Conservation (phyloP, 1,284 basidiomycete genomes). For the Trichosporon sp. region DNA sequence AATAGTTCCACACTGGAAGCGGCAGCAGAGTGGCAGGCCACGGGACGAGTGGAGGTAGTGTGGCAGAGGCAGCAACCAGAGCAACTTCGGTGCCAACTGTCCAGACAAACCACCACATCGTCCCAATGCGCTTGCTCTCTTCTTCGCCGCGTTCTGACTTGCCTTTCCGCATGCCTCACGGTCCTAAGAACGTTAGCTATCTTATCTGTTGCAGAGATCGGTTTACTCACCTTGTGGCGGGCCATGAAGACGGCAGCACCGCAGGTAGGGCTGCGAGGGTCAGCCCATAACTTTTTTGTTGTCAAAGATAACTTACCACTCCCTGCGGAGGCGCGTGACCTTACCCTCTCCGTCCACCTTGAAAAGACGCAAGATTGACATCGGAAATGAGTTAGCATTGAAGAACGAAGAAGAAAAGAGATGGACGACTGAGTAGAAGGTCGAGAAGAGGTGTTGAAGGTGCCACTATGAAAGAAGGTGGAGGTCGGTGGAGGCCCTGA, state of each 20-base stretch:
- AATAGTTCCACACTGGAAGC: neutral
- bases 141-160: neutral
- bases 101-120: no score
- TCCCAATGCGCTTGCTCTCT: no score
- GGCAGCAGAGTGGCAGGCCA: no score
- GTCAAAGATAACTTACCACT: neutral
- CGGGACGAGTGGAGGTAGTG: no score
- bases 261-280: neutral
- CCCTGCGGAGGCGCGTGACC: slow-evolving; percentile 73
- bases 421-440: neutral
- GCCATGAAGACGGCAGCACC: slow-evolving; percentile 69
- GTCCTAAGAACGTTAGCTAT: slow-evolving; percentile 49
- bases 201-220: neutral
- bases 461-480: no score
- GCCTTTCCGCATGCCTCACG: slow-evolving; percentile 87
- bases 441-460: neutral
- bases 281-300: neutral
- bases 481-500: no score
- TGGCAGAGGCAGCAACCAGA: no score
- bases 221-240: slow-evolving; percentile 61
- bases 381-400: slow-evolving; percentile 59
- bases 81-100: no score
- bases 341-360: slow-evolving; percentile 96
- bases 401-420: neutral
- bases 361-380: slow-evolving; percentile 98